A percentile compares a stretch with the other conserved stretches of the same genome.
Conservation (phyloP, 306 rosid species). For the Acacia confusa region DNA sequence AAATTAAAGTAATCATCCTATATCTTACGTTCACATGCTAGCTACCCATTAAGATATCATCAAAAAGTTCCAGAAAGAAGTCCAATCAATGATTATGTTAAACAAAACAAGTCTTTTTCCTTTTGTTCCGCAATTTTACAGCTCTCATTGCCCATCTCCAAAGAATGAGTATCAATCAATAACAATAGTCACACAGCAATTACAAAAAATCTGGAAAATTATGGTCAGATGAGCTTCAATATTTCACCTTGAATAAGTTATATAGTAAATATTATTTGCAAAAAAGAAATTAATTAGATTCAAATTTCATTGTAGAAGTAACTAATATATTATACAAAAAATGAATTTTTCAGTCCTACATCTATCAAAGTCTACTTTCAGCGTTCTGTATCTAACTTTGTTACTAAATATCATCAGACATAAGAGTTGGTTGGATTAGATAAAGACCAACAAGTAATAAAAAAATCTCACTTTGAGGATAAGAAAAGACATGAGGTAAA, state of each 20-base stretch:
- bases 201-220: not conserved
- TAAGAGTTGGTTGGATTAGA: not conserved
- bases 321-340: not conserved
- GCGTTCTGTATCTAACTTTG: not conserved
- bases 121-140: not conserved
- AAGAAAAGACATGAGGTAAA: not conserved
- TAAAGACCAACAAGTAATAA: not conserved
- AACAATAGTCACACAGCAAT: not conserved
- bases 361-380: not conserved
- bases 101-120: not conserved
- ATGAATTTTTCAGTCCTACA: not conserved
- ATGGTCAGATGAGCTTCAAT: not conserved
- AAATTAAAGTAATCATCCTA: not conserved
- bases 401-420: not conserved
- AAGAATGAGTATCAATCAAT: conserved; percentile 4
- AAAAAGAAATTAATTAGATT: not conserved
- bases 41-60: not conserved
- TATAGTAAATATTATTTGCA: conserved; percentile 19
- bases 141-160: not conserved
- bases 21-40: conserved; percentile 10
- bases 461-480: conserved; percentile 2
- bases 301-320: conserved; percentile 19
- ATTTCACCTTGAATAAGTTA: conserved; percentile 11
- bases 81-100: not conserved
- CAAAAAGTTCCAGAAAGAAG: not conserved